Evolutionary conservation across 2,329 filamentous ascomycete genomes (phyloP), one percentile per base, ranked within the genome.

Genomic region (Scedosporium minutisporum): DNA sequence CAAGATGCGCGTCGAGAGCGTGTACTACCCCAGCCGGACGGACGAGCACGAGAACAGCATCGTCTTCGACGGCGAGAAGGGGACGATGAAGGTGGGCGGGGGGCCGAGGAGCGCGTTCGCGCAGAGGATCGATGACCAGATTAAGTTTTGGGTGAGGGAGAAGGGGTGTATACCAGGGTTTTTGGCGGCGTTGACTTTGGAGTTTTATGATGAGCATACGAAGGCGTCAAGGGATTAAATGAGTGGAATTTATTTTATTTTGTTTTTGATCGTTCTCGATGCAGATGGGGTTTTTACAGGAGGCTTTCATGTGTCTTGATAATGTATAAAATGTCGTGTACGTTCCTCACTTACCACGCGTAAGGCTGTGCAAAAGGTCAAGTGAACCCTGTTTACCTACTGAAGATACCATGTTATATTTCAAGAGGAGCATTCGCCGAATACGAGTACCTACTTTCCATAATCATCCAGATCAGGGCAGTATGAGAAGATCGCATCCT

Each of bases 31-130:
- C 0, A 87, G 84, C 2, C 74, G 65, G 76, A 85, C 73, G 71
- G 85, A 89, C 62, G 87, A 89, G 70, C 85, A 91, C 72, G 86
- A 88, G 73, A 87, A 88, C 67, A 86, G 82, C 63, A 87, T 89
- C 64, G 86, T 96, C 0, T 97, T 97, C 73, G 92, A 96, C 74
- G 92, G 92, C 60, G 92, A 97, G 76, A 87, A 89, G 63, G 95
- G 93, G 6, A 97, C 93, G 1, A 99, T 99, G 95, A 99, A 99
- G 81, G 90, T 99, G 63, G 90, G 88, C 41, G 95, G 95, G 1
- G 95, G 95, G 0, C 90, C 92, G 1, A 84, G 90, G 71, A 96
- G 91, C 71, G 82, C 86, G 12, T 99, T 99, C 75, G 95, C 93
- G 1, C 78, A 84, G 62, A 88, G 92, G 74, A 96, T 99, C 66